Evolutionary conservation across 495 filamentous ascomycete genomes (phyloP).

Genomic region (Penicillium cataractarum): DNA sequence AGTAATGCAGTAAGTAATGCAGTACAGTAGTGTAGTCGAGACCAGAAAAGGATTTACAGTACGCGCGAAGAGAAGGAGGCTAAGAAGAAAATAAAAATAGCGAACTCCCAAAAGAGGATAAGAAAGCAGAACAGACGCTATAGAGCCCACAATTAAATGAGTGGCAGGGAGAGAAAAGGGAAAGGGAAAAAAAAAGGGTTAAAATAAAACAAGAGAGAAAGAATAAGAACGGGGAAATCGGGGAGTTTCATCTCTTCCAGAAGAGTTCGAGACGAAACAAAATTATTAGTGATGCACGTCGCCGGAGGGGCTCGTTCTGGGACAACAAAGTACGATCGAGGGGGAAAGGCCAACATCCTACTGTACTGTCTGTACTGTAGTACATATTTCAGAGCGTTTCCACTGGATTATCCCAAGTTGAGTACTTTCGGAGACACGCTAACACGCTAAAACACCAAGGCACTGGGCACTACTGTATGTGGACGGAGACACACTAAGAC

Average conservation of each 20-base stretch:
- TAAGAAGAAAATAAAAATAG: neutral
- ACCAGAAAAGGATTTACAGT: constrained; percentile 6
- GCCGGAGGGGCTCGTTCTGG: constrained; percentile 16
- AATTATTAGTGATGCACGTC: constrained; percentile 21
- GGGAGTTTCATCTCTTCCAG: constrained; percentile 29
- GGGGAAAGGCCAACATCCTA: constrained; percentile 12
- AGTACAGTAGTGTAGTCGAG: too few species aligned
- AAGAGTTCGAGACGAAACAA: constrained; percentile 23
- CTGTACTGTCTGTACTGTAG: neutral
- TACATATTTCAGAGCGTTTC: neutral
- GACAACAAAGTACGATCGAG: constrained; percentile 33
- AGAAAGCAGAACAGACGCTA: neutral
- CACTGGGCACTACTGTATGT: neutral
- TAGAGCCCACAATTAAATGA: neutral
- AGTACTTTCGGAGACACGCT: neutral
- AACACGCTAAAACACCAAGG: neutral
- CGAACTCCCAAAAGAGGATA: constrained; percentile 1
- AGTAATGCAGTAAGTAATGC: neutral
- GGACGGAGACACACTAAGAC: neutral
- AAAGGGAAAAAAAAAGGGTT: neutral
- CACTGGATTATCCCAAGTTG: neutral
- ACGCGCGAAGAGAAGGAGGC: neutral
- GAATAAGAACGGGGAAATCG: constrained; percentile 16
- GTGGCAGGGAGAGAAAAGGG: constrained; percentile 6
- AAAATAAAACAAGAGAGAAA: neutral